Percentiles rank a stretch among this genome's conserved stretches.
These are phyloP conservation scores for Orbilia blumenaviensis DNA, from an alignment of 2,329 filamentous ascomycete species.

Conservation along the genomic window DNA sequence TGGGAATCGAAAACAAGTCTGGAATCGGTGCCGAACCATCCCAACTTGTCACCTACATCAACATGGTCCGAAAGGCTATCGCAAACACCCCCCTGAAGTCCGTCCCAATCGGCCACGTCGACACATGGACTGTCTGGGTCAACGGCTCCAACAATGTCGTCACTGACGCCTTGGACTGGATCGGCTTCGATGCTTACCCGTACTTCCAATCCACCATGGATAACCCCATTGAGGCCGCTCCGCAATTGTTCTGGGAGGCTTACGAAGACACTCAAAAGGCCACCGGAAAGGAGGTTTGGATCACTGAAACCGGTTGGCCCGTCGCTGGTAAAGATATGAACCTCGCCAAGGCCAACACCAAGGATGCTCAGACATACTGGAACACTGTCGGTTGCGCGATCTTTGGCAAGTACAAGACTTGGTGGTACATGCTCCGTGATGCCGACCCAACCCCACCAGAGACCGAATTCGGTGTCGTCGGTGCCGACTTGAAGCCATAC, in stretches of 20 bases:
- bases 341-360: conserved; percentile 69
- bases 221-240: conserved; percentile 73
- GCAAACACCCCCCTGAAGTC: conserved; percentile 69
- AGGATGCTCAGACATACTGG: conserved; percentile 84
- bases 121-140: conserved; percentile 84
- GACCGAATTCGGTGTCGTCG: conserved; percentile 77
- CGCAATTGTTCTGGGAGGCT: conserved; percentile 74
- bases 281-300: conserved; percentile 77
- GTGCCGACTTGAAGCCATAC: conserved; percentile 67
- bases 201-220: conserved; percentile 78
- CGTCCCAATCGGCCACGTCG: conserved; percentile 79
- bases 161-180: conserved; percentile 75
- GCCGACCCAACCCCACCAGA: conserved; percentile 68
- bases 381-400: conserved; percentile 76
- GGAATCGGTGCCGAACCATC: conserved; percentile 72
- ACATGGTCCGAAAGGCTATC: conserved; percentile 72
- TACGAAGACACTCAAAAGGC: conserved; percentile 69
- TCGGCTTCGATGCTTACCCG: conserved; percentile 84
- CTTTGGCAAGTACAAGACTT: conserved; percentile 72
- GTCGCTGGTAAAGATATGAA: conserved; percentile 73
- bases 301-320: conserved; percentile 90
- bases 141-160: conserved; percentile 77
- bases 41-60: conserved; percentile 74
- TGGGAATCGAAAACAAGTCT: conserved; percentile 71
- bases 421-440: conserved; percentile 82